Conservation (phyloP, 345 rosid species). For the Ricinus communis region DNA sequence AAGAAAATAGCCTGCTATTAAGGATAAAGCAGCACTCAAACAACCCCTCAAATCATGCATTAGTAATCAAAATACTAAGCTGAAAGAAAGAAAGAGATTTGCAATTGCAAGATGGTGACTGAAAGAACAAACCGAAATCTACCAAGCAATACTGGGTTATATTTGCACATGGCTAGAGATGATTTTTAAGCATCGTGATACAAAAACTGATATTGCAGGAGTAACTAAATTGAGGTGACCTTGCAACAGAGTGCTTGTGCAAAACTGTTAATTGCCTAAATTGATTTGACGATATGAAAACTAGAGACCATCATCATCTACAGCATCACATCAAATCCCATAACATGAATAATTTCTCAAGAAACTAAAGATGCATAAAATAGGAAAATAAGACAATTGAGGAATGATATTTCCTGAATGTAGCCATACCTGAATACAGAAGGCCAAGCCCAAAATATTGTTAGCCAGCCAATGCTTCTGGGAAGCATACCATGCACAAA, state of each 20-base stretch:
- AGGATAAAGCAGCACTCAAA: background rate
- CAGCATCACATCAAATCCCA: background rate
- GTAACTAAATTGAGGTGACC: background rate
- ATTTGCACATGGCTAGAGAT: background rate
- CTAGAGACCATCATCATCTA: too few species aligned
- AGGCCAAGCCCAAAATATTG: constrained; percentile 88
- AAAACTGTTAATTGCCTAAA: too few species aligned
- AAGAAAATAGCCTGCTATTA: background rate
- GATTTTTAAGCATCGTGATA: background rate
- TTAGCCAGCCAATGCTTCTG: constrained; percentile 99
- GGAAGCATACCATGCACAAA: constrained; percentile 97
- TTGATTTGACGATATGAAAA: too few species aligned
- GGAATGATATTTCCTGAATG: background rate
- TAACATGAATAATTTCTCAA: too few species aligned
- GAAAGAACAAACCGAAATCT: background rate
- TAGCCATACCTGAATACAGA: constrained; percentile 93
- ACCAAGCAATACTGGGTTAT: background rate
- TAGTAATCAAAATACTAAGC: background rate
- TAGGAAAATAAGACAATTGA: background rate
- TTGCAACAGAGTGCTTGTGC: too few species aligned
- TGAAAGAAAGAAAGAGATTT: background rate
- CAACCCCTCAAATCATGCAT: background rate
- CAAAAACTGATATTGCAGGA: background rate
- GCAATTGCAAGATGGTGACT: background rate
- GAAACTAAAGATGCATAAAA: constrained; percentile 16